Base-by-base conservation (phyloP, 202 grass and related monocot genomes). In the Carex arenaria region DNA sequence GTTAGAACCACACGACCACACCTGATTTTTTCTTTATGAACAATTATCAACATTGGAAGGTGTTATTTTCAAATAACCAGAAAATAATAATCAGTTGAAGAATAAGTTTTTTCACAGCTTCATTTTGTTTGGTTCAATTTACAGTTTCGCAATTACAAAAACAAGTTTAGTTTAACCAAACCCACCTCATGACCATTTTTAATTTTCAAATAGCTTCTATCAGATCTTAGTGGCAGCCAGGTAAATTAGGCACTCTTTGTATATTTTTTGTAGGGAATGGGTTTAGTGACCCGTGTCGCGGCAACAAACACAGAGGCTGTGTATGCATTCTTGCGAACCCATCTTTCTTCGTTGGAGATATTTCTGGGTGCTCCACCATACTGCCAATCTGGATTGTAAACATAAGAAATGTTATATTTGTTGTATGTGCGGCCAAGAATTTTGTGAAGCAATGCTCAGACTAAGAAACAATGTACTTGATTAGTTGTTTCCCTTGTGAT, bases 321-420 rank as follows among this genome's bases (percentile, higher is more conserved):
- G 0, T 95, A 95, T 76, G 71, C 61, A 75, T 98, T 98, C 80
- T 31, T 98, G 49, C 89, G 83, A 40, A 82, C 85, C 32, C 89
- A 89, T 68, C 89, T 98, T 30, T 84, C 95, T 79, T 60, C 85
- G 31, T 79, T 98, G 73, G 83, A 95, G 80, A 54, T 64, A 1
- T 88, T 93, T 60, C 80, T 93, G 3, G 93, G 95, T 17, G 91
- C 85, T 71, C 43, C 83, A 36, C 95, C 95, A 1, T 95, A 95
- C 47, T 85, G 75, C 40, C 38, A 86, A 36, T 73, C 90, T 19
- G 92, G 86, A 91, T 78, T 60, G 30, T 85, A 28, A 52, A 52
- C 15, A 57, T 30, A 36, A 31, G 38, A 31, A 75, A 75, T 55
- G 49, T 31, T 19, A 8, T 19, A 8, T 75, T 6, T 51, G 38